A percentile compares a stretch with the other conserved stretches of the same genome.
Conservation (phyloP, 805 yeast species). For the Kluyveromyces aestuarii region DNA sequence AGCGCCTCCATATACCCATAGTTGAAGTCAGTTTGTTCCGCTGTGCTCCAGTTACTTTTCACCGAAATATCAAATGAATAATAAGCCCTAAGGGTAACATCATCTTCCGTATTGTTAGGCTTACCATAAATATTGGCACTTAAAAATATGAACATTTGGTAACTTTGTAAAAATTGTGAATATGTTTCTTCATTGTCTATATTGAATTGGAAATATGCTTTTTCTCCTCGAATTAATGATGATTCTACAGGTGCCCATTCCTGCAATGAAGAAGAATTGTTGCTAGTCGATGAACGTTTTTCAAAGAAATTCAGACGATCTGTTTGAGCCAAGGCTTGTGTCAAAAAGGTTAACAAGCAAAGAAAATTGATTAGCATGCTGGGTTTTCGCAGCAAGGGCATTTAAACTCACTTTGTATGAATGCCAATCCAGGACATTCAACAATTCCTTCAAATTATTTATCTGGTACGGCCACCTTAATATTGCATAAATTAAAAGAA, state of each 20-base stretch:
- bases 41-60: constrained; percentile 10
- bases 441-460: neutral
- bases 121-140: constrained; percentile 29
- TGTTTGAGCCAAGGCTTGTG: neutral
- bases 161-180: constrained; percentile 10
- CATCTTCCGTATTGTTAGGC: constrained; percentile 14
- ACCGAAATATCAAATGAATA: constrained; percentile 22
- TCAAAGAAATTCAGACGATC: neutral
- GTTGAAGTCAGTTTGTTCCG: constrained; percentile 9
- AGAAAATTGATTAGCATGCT: neutral
- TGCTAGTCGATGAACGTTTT: neutral
- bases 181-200: constrained; percentile 12
- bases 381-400: no score
- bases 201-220: constrained; percentile 17
- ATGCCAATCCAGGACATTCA: no score
- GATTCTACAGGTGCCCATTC: constrained; percentile 27
- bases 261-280: constrained; percentile 21
- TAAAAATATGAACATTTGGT: constrained; percentile 22
- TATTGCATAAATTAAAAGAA: no score
- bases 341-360: neutral
- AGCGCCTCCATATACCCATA: constrained; percentile 25
- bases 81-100: constrained; percentile 14
- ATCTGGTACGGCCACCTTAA: no score
- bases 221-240: constrained; percentile 19
- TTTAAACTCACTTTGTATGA: neutral